Evolutionary conservation across 2,329 filamentous ascomycete genomes (phyloP).

Genomic region (Xylaria arbuscula): DNA sequence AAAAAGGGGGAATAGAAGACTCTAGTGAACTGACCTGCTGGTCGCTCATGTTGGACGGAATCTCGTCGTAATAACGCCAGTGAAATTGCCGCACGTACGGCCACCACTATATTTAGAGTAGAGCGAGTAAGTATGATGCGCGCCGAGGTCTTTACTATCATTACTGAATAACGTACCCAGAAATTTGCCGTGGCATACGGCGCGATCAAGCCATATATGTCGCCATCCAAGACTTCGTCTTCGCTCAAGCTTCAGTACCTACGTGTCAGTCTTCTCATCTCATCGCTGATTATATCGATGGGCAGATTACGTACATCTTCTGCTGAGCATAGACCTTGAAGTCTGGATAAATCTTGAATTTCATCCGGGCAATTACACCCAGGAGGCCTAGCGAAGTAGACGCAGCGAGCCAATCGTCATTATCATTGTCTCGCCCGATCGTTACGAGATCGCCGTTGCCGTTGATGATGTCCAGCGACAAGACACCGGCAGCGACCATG

Average conservation of each 20-base stretch:
- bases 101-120: slow-evolving; percentile 58
- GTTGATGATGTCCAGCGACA: slow-evolving; percentile 62
- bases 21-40: slow-evolving; percentile 49
- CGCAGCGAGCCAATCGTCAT: slow-evolving; percentile 63
- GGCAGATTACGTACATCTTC: slow-evolving; percentile 55
- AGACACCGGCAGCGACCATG: slow-evolving; percentile 61
- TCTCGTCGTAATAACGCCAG: slow-evolving; percentile 63
- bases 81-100: slow-evolving; percentile 63
- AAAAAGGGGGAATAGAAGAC: too few relatives aligned
- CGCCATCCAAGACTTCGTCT: slow-evolving; percentile 60
- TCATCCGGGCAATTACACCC: slow-evolving; percentile 60
- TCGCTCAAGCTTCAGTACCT: slow-evolving; percentile 55
- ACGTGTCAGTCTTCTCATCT: slow-evolving; percentile 20
- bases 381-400: slow-evolving; percentile 62
- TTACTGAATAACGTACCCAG: slow-evolving; percentile 53
- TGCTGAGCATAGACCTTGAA: slow-evolving; percentile 64
- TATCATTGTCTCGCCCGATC: slow-evolving; percentile 55
- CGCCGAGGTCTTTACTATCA: too few relatives aligned
- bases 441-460: slow-evolving; percentile 57
- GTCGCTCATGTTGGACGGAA: slow-evolving; percentile 53
- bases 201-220: slow-evolving; percentile 61
- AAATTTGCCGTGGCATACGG: slow-evolving; percentile 64
- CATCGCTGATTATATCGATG: too few relatives aligned
- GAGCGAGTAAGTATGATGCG: not conserved
- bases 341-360: slow-evolving; percentile 62